A percentile compares a stretch with the other conserved stretches of the same genome.
These are phyloP conservation scores for Apiospora aurea DNA, from an alignment of 2,329 filamentous ascomycete species.

Conservation along the genomic window DNA sequence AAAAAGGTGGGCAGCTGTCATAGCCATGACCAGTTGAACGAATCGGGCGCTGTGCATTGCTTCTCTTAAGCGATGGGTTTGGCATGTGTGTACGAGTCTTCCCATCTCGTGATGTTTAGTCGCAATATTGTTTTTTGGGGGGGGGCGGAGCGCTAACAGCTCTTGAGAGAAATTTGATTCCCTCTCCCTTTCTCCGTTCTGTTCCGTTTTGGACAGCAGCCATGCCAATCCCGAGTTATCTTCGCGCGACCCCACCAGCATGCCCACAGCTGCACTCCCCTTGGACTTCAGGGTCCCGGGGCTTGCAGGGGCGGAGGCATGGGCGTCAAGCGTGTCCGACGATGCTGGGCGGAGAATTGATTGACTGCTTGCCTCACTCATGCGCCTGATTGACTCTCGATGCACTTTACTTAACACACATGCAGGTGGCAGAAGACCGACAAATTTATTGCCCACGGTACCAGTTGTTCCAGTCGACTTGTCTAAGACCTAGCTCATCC, in stretches of 20 bases:
- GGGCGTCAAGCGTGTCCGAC: conserved; percentile 4
- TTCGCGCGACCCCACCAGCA: conserved; percentile 2
- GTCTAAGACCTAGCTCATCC: conserved; percentile 11
- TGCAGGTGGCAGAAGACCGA: neutral
- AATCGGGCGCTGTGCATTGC: neutral
- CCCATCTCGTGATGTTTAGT: neutral
- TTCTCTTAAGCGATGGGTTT: neutral
- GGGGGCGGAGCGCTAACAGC: neutral
- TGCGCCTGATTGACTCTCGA: neutral
- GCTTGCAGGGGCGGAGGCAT: conserved; percentile 7
- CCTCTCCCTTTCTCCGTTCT: neutral
- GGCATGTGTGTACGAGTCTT: neutral
- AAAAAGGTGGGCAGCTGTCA: too few relatives aligned
- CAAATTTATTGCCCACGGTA: neutral
- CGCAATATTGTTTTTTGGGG: neutral
- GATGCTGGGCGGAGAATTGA: conserved; percentile 15
- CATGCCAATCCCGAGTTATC: neutral
- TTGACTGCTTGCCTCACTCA: conserved; percentile 12
- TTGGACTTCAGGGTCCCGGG: conserved; percentile 19
- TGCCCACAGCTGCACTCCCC: neutral
- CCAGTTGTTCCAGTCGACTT: neutral
- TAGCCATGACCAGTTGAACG: too few relatives aligned
- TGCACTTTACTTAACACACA: conserved; percentile 14
- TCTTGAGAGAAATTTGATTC: neutral
- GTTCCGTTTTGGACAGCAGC: neutral